These are phyloP conservation scores for Thermochaetoides thermophila DNA, from an alignment of 495 filamentous ascomycete species.

Conservation along the genomic window DNA sequence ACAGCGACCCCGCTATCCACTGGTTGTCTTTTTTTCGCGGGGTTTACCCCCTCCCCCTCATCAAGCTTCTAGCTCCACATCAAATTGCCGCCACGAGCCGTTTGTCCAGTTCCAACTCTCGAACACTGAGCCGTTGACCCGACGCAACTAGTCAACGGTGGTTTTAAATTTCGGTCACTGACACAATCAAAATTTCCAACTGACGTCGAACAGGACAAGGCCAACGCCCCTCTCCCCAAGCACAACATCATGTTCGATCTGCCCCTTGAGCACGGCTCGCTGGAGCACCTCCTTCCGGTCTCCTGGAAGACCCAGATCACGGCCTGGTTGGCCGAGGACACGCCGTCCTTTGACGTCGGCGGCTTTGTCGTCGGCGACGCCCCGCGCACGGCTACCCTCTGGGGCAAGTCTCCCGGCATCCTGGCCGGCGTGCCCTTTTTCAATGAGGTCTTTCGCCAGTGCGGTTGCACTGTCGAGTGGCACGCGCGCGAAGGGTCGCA, in stretches of 20 bases:
- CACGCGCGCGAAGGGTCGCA: conserved; percentile 59
- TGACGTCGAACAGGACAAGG: too few species aligned
- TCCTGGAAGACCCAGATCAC: conserved; percentile 71
- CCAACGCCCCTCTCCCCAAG: background rate
- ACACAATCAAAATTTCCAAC: too few species aligned
- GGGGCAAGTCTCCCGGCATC: conserved; percentile 79
- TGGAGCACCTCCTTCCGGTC: conserved; percentile 68
- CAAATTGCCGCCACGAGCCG: too few species aligned
- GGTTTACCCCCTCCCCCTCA: too few species aligned
- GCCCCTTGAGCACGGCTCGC: conserved; percentile 48
- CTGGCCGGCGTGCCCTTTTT: conserved; percentile 92
- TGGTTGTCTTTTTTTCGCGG: too few species aligned
- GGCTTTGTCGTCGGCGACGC: conserved; percentile 88
- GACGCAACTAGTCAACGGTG: too few species aligned
- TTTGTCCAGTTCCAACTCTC: too few species aligned
- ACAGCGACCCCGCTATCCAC: too few species aligned
- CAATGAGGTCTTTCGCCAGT: conserved; percentile 79
- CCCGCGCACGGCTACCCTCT: conserved; percentile 60
- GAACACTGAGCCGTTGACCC: too few species aligned
- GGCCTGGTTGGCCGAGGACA: conserved; percentile 86
- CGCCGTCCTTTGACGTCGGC: conserved; percentile 89
- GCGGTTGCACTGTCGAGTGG: conserved; percentile 85
- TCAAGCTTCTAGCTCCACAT: too few species aligned
- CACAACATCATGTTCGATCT: conserved; percentile 19
- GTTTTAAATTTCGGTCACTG: too few species aligned